Evolutionary conservation across 495 filamentous ascomycete species (phyloP).

Genomic region (Aspergillus carlsbadensis): DNA sequence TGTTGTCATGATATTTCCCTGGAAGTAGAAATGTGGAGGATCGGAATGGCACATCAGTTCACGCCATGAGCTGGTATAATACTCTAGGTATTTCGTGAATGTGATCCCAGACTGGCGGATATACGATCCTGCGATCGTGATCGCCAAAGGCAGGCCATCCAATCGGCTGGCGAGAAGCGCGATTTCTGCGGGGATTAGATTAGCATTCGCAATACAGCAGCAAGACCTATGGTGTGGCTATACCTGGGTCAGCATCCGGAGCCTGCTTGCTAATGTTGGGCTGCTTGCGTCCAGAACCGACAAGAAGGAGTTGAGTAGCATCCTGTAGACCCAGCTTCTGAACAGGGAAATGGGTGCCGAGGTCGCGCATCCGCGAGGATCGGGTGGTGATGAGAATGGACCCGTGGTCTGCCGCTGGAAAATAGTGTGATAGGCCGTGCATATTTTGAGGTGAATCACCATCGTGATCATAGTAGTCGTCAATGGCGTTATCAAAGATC

Average conservation of each 20-base stretch:
- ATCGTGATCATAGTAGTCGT: slow-evolving; percentile 26
- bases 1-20: slow-evolving; percentile 41
- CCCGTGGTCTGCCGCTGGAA: slow-evolving; percentile 36
- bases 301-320: slow-evolving; percentile 12
- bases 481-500: slow-evolving; percentile 43
- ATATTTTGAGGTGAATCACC: slow-evolving; percentile 23
- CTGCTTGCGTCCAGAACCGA: too few species aligned
- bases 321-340: slow-evolving; percentile 13
- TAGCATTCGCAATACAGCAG: too few species aligned
- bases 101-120: slow-evolving; percentile 33
- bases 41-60: slow-evolving; percentile 27
- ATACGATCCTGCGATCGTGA: slow-evolving; percentile 41
- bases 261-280: too few species aligned
- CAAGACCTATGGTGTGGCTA: too few species aligned
- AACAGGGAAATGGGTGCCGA: slow-evolving; percentile 24
- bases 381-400: slow-evolving; percentile 43
- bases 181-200: slow-evolving; percentile 10
- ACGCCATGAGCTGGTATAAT: slow-evolving; percentile 42
- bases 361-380: slow-evolving; percentile 22
- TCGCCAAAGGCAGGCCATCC: slow-evolving; percentile 43
- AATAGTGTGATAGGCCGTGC: slow-evolving; percentile 14
- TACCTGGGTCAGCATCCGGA: too few species aligned
- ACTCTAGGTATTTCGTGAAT: slow-evolving; percentile 32
- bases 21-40: slow-evolving; percentile 30
- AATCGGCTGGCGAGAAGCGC: slow-evolving; percentile 27